phyloP scores from a whole-genome alignment of 495 filamentous ascomycete species.

The Xylaria acuta region DNA sequence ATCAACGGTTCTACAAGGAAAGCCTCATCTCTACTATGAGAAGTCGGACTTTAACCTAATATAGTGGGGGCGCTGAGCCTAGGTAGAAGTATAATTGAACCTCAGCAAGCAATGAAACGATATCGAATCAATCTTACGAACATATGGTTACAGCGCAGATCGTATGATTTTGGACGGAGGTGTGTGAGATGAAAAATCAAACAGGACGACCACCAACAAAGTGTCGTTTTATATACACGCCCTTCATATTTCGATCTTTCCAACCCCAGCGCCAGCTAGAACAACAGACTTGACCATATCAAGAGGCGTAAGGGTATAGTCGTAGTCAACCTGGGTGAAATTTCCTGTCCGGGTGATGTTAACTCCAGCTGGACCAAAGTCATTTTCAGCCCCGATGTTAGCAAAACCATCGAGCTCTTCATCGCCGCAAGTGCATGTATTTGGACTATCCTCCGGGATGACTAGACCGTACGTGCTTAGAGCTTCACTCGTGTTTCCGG shows the following conservation, averaged over 20 bases:
- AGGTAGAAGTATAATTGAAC: too few relatives aligned
- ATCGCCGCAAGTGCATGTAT: constrained; percentile 38
- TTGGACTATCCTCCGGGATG: constrained; percentile 51
- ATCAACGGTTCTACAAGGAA: too few relatives aligned
- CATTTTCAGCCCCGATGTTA: constrained; percentile 43
- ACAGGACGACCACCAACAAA: not conserved
- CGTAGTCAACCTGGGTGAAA: constrained; percentile 35
- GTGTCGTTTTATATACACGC: not conserved
- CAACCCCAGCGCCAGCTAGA: not conserved
- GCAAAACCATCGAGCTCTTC: constrained; percentile 17
- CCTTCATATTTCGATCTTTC: not conserved
- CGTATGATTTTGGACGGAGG: not conserved
- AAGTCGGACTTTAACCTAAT: too few relatives aligned
- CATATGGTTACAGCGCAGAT: not conserved
- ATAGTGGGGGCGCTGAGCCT: too few relatives aligned
- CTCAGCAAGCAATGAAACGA: too few relatives aligned
- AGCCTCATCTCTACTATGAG: too few relatives aligned
- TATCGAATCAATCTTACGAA: too few relatives aligned
- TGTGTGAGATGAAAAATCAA: not conserved
- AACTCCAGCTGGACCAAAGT: constrained; percentile 43
- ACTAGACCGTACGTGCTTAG: constrained; percentile 55
- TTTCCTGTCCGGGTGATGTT: constrained; percentile 54
- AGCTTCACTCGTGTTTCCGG: constrained; percentile 45
- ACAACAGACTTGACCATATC: not conserved
- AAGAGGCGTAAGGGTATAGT: not conserved